phyloP scores from a whole-genome alignment of 2,329 filamentous ascomycete genomes.

The Apiospora sp. region DNA sequence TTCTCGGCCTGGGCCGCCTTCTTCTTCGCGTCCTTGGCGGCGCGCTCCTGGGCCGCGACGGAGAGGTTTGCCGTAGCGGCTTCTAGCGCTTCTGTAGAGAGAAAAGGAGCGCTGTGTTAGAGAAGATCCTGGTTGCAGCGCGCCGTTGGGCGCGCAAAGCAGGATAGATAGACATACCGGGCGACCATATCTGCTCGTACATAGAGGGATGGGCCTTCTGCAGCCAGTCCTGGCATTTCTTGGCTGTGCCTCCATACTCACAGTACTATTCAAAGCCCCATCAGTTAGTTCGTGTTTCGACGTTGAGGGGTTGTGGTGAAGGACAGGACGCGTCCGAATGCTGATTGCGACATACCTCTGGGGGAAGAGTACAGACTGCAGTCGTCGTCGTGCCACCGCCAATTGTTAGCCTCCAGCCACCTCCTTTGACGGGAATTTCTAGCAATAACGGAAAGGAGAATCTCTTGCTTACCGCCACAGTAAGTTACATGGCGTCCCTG shows the following conservation, averaged over 20 bases:
- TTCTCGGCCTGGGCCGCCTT: slow-evolving; percentile 95
- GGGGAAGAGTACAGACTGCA: slow-evolving; percentile 70
- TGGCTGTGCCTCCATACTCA: slow-evolving; percentile 95
- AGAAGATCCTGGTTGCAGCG: not conserved
- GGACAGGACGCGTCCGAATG: not conserved
- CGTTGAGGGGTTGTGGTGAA: not conserved
- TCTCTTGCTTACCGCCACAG: slow-evolving; percentile 62
- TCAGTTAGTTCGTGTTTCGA: slow-evolving; percentile 17
- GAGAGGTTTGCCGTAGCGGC: slow-evolving; percentile 87
- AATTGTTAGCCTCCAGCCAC: slow-evolving; percentile 10
- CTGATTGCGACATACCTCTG: slow-evolving; percentile 58
- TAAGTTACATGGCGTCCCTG: slow-evolving; percentile 62
- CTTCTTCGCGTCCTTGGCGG: slow-evolving; percentile 95
- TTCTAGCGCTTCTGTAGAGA: slow-evolving; percentile 73
- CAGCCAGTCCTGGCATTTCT: slow-evolving; percentile 98
- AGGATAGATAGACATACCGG: slow-evolving; percentile 62
- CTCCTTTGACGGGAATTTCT: not conserved
- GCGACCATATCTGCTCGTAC: slow-evolving; percentile 84
- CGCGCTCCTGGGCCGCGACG: slow-evolving; percentile 90
- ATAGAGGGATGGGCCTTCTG: slow-evolving; percentile 75
- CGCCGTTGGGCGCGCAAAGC: not conserved
- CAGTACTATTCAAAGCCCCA: slow-evolving; percentile 76
- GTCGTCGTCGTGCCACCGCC: not conserved
- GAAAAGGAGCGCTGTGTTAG: not conserved
- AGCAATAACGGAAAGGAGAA: slow-evolving; percentile 22